Evolutionary conservation across 73 alveolate species (phyloP), one percentile per base, ranked within the genome.

Genomic region (Symbiodinium natans): DNA sequence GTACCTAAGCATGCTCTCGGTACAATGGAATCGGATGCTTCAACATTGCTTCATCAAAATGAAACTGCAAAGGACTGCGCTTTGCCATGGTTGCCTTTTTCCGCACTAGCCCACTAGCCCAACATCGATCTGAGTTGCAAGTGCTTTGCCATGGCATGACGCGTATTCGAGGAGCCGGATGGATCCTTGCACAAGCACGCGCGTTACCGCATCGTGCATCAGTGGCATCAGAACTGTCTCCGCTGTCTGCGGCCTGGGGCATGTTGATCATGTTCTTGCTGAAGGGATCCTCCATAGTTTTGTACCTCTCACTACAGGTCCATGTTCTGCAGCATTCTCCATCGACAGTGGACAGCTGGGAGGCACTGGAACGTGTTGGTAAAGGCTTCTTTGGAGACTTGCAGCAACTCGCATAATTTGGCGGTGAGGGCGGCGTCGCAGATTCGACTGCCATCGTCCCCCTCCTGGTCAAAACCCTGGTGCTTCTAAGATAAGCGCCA

Each of bases 231-330:
- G n/a, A n/a, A n/a, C n/a, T n/a, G n/a, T n/a, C n/a, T n/a, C n/a
- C n/a, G n/a, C n/a, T n/a, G n/a, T n/a, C n/a, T n/a, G n/a, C n/a
- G n/a, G n/a, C 93, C 93, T 86, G 95, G 73, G 82, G 95, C 98
- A 92, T 92, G 89, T 92, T 41, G 56, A 92, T 92, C 82, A 74
- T 92, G 56, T 92, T 82, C 54, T 73, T 42, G 88, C 54, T 73
- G 89, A 92, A 92, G n/a, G 98, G 98, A 92, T 92, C 98, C 43
- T 92, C 98, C 98, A 92, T 42, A 19, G 98, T 92, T 52, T 33
- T 41, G 98, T 73, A 73, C 95, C 95, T 88, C 59, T 71, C 6
- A 17, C 29, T 3, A 21, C 21, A 0, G 68, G 29, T 52, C 27
- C 6, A 4, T 4, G 0, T 52, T 52, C 68, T 27, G 17, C 2